Percentiles rank a stretch among this genome's conserved stretches.
Evolutionary conservation across 2,329 filamentous ascomycete species (phyloP).

Genomic region (Ophiostoma pallidulum): DNA sequence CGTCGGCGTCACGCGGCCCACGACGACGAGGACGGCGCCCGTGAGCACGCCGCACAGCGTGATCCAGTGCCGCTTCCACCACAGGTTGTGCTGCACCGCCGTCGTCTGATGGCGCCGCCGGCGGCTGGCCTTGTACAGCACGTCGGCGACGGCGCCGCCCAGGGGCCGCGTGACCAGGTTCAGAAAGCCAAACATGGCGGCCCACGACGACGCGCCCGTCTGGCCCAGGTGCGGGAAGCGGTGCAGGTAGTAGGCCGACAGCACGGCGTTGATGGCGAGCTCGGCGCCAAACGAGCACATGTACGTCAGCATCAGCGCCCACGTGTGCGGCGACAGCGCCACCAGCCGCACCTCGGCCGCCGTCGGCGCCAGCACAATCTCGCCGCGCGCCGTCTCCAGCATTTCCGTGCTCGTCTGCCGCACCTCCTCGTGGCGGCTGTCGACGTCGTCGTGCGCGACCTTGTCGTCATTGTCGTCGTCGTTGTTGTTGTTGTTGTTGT

Average conservation of each 20-base stretch:
- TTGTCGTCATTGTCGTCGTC: constrained; percentile 24
- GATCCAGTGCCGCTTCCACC: constrained; percentile 48
- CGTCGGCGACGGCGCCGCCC: constrained; percentile 49
- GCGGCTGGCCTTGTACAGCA: constrained; percentile 25
- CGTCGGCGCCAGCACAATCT: constrained; percentile 45
- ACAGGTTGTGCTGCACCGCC: constrained; percentile 26
- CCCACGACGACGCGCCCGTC: constrained; percentile 50
- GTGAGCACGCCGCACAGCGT: constrained; percentile 51
- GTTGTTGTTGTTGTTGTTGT: constrained; percentile 29
- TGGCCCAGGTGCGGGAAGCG: constrained; percentile 50
- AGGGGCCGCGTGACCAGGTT: constrained; percentile 59
- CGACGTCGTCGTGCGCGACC: constrained; percentile 25
- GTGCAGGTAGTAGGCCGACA: constrained; percentile 49
- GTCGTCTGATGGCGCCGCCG: constrained; percentile 19
- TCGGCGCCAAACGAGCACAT: constrained; percentile 55
- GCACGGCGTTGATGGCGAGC: constrained; percentile 51
- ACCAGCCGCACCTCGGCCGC: constrained; percentile 37
- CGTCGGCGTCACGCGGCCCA: constrained; percentile 55
- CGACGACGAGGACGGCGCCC: constrained; percentile 50
- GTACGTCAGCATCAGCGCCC: constrained; percentile 48
- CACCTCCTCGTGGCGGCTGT: constrained; percentile 30
- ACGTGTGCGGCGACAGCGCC: constrained; percentile 43
- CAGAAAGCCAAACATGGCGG: constrained; percentile 65
- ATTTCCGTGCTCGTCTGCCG: constrained; percentile 41
- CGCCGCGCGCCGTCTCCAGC: constrained; percentile 43